Conservation (phyloP, 768 basidiomycete species). For the Gloeophyllum trabeum region DNA sequence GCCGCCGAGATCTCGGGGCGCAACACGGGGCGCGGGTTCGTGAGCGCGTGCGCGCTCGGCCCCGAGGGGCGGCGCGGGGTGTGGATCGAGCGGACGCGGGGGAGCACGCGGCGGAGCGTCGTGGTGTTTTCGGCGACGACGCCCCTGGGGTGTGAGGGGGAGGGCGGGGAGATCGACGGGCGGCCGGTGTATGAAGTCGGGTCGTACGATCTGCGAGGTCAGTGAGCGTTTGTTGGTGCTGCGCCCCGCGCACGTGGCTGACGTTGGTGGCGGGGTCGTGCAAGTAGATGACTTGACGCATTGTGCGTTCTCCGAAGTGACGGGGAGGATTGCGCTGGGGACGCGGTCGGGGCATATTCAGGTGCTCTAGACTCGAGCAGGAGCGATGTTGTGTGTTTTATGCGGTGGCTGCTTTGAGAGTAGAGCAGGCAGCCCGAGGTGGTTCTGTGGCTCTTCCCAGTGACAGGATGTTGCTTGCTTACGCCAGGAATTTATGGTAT, state of each 20-base stretch:
- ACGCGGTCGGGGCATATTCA: slow-evolving; percentile 15
- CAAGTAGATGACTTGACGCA: slow-evolving; percentile 18
- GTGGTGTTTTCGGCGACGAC: slow-evolving; percentile 24
- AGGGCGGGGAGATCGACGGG: slow-evolving; percentile 9
- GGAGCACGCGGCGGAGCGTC: slow-evolving; percentile 29
- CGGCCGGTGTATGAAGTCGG: slow-evolving; percentile 15
- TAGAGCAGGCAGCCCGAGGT: no score
- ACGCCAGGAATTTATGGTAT: no score
- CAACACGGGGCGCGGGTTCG: slow-evolving; percentile 29
- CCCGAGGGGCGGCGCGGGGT: slow-evolving; percentile 37
- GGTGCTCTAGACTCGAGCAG: slow-evolving; percentile 12
- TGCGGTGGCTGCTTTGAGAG: no score
- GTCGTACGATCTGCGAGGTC: slow-evolving; percentile 19
- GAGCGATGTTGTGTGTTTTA: no score
- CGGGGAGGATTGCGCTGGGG: slow-evolving; percentile 16
- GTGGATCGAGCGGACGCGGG: slow-evolving; percentile 41
- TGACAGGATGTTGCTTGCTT: no score
- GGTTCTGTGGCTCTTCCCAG: no score
- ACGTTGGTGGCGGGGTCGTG: background rate
- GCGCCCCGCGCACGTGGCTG: background rate
- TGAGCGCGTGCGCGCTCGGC: slow-evolving; percentile 37
- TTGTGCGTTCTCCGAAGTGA: slow-evolving; percentile 19
- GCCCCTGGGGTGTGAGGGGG: slow-evolving; percentile 5
- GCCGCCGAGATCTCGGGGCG: slow-evolving; percentile 8
- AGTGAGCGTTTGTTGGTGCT: background rate